Conservation (phyloP, 305 asterid genomes). For the Solanum hybrid region DNA sequence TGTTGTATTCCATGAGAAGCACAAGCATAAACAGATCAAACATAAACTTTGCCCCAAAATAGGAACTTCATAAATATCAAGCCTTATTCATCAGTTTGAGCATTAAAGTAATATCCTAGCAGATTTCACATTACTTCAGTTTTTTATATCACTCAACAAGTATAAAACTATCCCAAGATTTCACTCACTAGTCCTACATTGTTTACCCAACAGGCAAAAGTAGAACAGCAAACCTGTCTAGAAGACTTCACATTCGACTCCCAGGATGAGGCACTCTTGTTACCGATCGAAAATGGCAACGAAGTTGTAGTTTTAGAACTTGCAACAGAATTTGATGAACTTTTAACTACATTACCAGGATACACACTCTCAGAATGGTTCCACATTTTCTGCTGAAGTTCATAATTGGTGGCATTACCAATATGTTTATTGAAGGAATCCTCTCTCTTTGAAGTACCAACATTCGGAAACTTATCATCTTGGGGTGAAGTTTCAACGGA, state of each 20-base stretch:
- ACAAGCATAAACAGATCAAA: background rate
- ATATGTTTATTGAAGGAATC: conserved; percentile 7
- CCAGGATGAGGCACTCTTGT: background rate
- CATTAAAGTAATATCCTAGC: background rate
- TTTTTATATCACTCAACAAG: background rate
- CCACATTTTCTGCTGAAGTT: conserved; percentile 2
- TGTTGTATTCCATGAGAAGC: background rate
- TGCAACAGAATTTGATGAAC: conserved; percentile 37
- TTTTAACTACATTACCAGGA: conserved; percentile 24
- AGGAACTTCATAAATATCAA: background rate
- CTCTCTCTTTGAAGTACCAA: conserved; percentile 16
- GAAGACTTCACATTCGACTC: conserved; percentile 18
- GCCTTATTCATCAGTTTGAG: background rate
- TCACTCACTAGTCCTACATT: background rate
- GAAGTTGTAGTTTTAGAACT: conserved; percentile 38
- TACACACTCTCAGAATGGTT: conserved; percentile 14
- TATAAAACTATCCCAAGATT: background rate
- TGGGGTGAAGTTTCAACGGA: conserved; percentile 78
- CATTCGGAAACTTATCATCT: conserved; percentile 51
- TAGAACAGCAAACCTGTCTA: conserved; percentile 35
- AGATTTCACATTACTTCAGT: background rate
- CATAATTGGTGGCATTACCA: conserved; percentile 3
- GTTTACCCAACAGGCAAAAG: background rate
- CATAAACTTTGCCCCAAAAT: background rate
- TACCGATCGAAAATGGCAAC: conserved; percentile 3